Evolutionary conservation across 1,139 yeast genomes (phyloP).

Genomic region (Scheffersomyces illinoinensis): DNA sequence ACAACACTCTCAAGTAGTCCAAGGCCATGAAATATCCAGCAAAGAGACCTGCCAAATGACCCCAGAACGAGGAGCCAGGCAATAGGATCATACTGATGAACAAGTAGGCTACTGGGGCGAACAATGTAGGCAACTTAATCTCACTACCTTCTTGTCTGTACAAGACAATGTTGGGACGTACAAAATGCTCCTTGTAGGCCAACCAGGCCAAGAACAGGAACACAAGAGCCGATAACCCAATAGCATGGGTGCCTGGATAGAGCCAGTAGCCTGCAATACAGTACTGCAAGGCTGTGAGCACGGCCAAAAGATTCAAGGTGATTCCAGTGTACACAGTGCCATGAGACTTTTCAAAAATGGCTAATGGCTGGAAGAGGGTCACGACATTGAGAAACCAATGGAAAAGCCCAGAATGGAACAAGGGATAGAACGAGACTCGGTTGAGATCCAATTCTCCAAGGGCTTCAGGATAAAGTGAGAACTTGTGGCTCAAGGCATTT

Average conservation of each 20-base stretch:
- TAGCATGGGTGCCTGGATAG: slow-evolving; percentile 54
- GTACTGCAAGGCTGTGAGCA: slow-evolving; percentile 68
- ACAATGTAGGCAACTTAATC: slow-evolving; percentile 58
- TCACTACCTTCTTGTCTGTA: slow-evolving; percentile 23
- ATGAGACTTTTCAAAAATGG: slow-evolving; percentile 68
- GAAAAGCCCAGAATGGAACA: slow-evolving; percentile 61
- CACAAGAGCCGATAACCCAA: slow-evolving; percentile 76
- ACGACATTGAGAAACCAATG: slow-evolving; percentile 69
- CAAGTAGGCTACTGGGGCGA: slow-evolving; percentile 58
- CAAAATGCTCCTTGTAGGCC: slow-evolving; percentile 58
- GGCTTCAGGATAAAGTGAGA: slow-evolving; percentile 56
- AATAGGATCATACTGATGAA: slow-evolving; percentile 48
- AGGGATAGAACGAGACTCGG: slow-evolving; percentile 71
- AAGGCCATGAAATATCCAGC: slow-evolving; percentile 51
- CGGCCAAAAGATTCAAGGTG: slow-evolving; percentile 72
- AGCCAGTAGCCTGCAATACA: slow-evolving; percentile 55
- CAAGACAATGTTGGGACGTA: slow-evolving; percentile 44
- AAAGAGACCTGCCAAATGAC: slow-evolving; percentile 56
- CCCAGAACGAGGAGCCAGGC: slow-evolving; percentile 70
- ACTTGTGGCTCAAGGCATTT: slow-evolving; percentile 16
- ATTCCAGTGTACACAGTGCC: slow-evolving; percentile 91
- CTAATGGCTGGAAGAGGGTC: slow-evolving; percentile 60
- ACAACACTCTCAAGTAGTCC: slow-evolving; percentile 55
- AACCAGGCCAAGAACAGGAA: slow-evolving; percentile 70
- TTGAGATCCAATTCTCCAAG: slow-evolving; percentile 58